Evolutionary conservation across 495 filamentous ascomycete genomes (phyloP).

Genomic region (Trichocladium uniseriatum): DNA sequence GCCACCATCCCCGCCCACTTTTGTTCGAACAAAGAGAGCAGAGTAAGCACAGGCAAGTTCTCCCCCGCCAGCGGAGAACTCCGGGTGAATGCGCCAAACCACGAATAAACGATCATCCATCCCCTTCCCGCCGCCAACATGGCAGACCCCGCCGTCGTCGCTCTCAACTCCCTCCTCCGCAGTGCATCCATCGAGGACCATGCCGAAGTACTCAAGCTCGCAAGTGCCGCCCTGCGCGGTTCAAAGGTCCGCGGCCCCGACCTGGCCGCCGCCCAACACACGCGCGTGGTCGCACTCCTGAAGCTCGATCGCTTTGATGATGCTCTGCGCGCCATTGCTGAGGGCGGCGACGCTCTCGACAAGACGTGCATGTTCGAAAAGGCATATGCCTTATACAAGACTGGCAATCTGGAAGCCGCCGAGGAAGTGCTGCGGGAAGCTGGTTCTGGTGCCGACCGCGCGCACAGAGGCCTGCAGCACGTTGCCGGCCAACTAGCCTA

Average conservation of each 20-base stretch:
- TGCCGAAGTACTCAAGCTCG: conserved; percentile 37
- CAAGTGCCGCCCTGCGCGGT: conserved; percentile 53
- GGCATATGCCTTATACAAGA: conserved; percentile 88
- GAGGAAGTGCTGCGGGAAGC: conserved; percentile 44
- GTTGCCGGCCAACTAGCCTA: conserved; percentile 86
- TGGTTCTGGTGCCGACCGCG: conserved; percentile 11
- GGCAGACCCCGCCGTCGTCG: conserved; percentile 37
- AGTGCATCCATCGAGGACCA: conserved; percentile 40
- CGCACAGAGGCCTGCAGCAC: conserved; percentile 53
- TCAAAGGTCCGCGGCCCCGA: conserved; percentile 56
- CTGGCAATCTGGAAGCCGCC: conserved; percentile 66
- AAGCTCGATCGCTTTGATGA: conserved; percentile 94
- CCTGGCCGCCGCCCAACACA: conserved; percentile 50
- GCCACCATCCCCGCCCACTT: not conserved
- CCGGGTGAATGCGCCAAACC: conserved; percentile 9
- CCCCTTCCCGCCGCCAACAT: conserved; percentile 20
- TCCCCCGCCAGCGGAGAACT: conserved; percentile 11
- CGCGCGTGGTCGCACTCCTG: conserved; percentile 74
- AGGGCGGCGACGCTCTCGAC: conserved; percentile 58
- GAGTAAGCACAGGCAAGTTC: not conserved
- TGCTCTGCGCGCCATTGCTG: conserved; percentile 66
- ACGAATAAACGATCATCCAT: conserved; percentile 6
- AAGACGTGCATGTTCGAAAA: conserved; percentile 63
- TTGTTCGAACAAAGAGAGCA: not conserved
- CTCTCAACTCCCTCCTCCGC: conserved; percentile 43